Evolutionary conservation across 768 basidiomycete species (phyloP).

Genomic region (Mycena amicta): DNA sequence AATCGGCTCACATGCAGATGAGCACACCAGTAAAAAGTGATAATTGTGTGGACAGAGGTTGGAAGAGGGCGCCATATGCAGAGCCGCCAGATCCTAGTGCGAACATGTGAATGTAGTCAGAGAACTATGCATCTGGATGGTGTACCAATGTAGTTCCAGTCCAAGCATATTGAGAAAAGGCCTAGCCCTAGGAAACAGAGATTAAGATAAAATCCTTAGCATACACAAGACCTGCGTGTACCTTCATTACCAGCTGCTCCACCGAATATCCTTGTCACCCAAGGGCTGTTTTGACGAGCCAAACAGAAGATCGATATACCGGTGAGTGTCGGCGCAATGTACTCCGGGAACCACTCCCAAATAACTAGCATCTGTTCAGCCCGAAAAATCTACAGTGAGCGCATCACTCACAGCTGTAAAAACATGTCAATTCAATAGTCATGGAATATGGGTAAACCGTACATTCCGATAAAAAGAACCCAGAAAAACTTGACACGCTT

Average conservation of each 20-base stretch:
- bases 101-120: too few species aligned
- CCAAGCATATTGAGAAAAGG: constrained; percentile 58
- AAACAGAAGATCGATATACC: constrained; percentile 65
- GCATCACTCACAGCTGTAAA: not conserved
- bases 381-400: constrained; percentile 1
- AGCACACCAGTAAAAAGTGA: constrained; percentile 52
- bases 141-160: constrained; percentile 50
- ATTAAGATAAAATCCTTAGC: not conserved
- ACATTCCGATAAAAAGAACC: constrained; percentile 53
- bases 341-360: constrained; percentile 56
- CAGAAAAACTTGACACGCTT: constrained; percentile 64
- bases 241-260: constrained; percentile 67
- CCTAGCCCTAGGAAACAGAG: constrained; percentile 42
- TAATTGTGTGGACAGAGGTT: constrained; percentile 57
- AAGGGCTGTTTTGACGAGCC: constrained; percentile 48
- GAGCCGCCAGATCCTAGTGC: constrained; percentile 44
- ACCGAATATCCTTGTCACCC: constrained; percentile 60
- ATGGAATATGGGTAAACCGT: too few species aligned
- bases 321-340: constrained; percentile 45
- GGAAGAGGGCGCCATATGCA: constrained; percentile 48
- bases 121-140: too few species aligned
- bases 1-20: constrained; percentile 49
- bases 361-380: constrained; percentile 28
- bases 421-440: too few species aligned
- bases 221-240: not conserved